These are phyloP conservation scores for Otatea glauca DNA, from an alignment of 176 grass and related monocot genomes.

Conservation along the genomic window DNA sequence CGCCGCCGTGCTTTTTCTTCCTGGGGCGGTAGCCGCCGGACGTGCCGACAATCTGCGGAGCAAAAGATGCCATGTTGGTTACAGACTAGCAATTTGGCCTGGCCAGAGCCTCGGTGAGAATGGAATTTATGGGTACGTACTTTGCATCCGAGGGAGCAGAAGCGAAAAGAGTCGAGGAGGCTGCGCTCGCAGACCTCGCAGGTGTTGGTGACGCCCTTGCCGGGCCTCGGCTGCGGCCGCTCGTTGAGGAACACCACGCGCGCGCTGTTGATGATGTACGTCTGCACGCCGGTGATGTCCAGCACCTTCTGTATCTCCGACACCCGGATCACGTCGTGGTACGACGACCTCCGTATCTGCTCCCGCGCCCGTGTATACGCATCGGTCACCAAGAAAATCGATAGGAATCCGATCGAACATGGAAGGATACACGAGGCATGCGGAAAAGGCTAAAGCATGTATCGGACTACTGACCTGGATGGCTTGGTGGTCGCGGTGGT, in stretches of 20 bases:
- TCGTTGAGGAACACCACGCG: conserved; percentile 99
- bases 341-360: conserved; percentile 93
- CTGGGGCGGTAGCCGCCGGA: conserved; percentile 37
- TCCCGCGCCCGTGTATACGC: neutral
- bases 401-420: neutral
- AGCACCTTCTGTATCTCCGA: conserved; percentile 94
- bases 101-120: neutral
- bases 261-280: conserved; percentile 97
- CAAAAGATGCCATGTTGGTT: neutral
- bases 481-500: conserved; percentile 73
- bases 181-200: conserved; percentile 96
- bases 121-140: conserved; percentile 24
- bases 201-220: conserved; percentile 98
- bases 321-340: conserved; percentile 98
- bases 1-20: conserved; percentile 34
- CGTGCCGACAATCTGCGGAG: conserved; percentile 66
- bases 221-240: conserved; percentile 81
- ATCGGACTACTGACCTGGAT: conserved; percentile 65
- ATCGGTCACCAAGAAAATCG: conserved; percentile 1
- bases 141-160: conserved; percentile 99
- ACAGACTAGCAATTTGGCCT: neutral
- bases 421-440: neutral
- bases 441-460: neutral
- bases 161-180: conserved; percentile 96
- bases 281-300: conserved; percentile 93